Conservation (phyloP, 306 rosid species). For the Crotalaria pallida region DNA sequence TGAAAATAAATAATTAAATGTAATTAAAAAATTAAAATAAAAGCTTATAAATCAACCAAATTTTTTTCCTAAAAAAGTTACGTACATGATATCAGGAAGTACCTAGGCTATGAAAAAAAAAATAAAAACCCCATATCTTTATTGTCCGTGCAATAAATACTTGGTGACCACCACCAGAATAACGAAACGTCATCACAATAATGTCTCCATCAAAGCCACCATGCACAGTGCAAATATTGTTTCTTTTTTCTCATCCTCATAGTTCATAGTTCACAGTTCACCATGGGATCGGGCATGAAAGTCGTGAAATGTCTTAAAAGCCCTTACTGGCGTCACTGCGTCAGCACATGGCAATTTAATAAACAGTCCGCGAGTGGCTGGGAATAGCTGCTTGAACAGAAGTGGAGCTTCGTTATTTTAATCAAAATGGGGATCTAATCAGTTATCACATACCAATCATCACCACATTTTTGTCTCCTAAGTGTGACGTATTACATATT, state of each 20-base stretch:
- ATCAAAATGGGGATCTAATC: conserved; percentile 56
- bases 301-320: conserved; percentile 3
- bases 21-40: too few relatives aligned
- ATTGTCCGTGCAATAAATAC: too few relatives aligned
- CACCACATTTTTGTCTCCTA: conserved; percentile 28
- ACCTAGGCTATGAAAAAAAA: too few relatives aligned
- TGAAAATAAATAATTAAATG: too few relatives aligned
- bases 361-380: conserved; percentile 15
- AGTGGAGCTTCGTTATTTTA: conserved; percentile 35
- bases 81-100: too few relatives aligned
- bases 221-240: neutral
- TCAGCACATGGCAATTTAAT: conserved; percentile 3
- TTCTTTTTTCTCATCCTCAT: neutral
- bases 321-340: neutral
- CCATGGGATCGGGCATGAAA: neutral
- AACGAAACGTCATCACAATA: too few relatives aligned
- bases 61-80: too few relatives aligned
- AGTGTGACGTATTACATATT: neutral
- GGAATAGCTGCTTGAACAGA: conserved; percentile 20
- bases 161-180: too few relatives aligned
- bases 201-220: conserved; percentile 2
- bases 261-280: neutral
- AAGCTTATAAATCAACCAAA: too few relatives aligned
- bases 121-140: too few relatives aligned
- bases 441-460: conserved; percentile 44